Conservation (phyloP, 352 stramenopile genomes). For the Globisporangium yorkense region DNA sequence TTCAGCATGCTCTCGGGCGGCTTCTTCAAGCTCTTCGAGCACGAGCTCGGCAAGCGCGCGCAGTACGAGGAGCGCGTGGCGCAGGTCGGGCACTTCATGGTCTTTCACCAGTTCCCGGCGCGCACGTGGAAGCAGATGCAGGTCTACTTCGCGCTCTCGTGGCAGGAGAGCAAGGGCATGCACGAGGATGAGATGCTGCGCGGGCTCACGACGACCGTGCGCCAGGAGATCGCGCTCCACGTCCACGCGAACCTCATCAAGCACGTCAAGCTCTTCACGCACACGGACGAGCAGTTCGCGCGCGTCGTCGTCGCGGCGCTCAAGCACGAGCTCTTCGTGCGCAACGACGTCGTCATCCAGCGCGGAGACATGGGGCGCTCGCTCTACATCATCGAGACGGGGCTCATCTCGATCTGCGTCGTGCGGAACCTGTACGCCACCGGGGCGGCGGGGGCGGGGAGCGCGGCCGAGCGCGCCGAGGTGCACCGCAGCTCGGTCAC, state of each 20-base stretch:
- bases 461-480: not conserved
- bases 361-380: constrained; percentile 31
- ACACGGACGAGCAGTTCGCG: constrained; percentile 29
- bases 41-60: constrained; percentile 54
- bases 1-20: constrained; percentile 73
- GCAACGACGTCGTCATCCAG: constrained; percentile 44
- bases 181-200: constrained; percentile 48
- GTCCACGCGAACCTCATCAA: constrained; percentile 44
- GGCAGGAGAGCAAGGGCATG: constrained; percentile 63
- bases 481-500: constrained; percentile 9
- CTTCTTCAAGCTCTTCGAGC: constrained; percentile 68
- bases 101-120: constrained; percentile 51
- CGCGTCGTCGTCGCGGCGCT: constrained; percentile 26
- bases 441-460: not conserved
- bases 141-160: constrained; percentile 63
- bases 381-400: constrained; percentile 51
- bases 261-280: constrained; percentile 31
- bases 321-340: constrained; percentile 40
- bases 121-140: constrained; percentile 68
- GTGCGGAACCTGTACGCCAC: constrained; percentile 19
- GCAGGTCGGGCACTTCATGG: constrained; percentile 50
- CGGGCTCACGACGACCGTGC: constrained; percentile 40
- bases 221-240: constrained; percentile 55
- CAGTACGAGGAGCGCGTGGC: constrained; percentile 62
- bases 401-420: constrained; percentile 53